These are phyloP conservation scores for Fraxinus paxiana DNA, from an alignment of 305 asterid genomes.

Conservation along the genomic window DNA sequence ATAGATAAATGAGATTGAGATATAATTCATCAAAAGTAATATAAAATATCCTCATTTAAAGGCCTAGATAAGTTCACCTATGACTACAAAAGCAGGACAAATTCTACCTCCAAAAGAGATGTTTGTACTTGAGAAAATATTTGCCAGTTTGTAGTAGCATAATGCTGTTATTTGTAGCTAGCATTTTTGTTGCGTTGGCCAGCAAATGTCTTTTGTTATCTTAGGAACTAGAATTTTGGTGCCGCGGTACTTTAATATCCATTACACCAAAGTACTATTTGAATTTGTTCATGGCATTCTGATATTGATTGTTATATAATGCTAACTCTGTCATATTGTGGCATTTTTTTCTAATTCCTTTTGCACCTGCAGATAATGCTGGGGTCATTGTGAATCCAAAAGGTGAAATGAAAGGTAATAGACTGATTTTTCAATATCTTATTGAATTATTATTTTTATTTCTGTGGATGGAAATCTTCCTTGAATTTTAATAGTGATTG, in stretches of 20 bases:
- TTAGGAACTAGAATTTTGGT: not conserved
- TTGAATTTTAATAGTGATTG: not conserved
- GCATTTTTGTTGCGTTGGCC: not conserved
- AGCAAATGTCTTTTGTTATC: not conserved
- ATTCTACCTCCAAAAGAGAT: not conserved
- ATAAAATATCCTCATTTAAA: not conserved
- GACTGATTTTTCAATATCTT: not conserved
- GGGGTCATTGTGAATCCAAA: slow-evolving; percentile 45
- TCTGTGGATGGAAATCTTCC: not conserved
- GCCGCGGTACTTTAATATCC: not conserved
- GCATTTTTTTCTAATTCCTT: not conserved
- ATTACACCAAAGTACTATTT: not conserved
- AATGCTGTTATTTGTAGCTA: not conserved
- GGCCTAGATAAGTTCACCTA: not conserved
- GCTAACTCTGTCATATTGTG: not conserved
- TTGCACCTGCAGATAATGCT: slow-evolving; percentile 34
- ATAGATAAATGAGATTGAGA: not conserved
- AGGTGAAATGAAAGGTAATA: slow-evolving; percentile 43
- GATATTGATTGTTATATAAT: not conserved
- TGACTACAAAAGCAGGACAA: not conserved
- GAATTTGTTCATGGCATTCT: not conserved
- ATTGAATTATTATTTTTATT: not conserved
- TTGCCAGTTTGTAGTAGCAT: not conserved
- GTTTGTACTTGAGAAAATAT: not conserved
- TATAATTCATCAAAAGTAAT: not conserved